Conservation (phyloP, 2,329 filamentous ascomycete species). For the Diplodia mutila region DNA sequence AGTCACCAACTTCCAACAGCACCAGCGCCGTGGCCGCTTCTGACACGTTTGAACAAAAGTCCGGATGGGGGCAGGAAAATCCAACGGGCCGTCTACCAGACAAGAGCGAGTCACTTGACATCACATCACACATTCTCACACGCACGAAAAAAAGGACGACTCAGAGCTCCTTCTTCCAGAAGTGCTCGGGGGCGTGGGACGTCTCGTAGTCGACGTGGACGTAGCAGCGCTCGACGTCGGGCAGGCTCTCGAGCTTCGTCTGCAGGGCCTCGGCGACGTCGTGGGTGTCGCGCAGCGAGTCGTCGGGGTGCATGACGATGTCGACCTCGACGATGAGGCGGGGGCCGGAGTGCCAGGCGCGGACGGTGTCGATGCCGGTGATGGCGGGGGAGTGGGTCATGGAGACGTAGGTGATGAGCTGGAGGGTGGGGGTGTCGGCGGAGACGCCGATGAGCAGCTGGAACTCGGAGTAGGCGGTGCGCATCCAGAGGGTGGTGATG, state of each 20-base stretch:
- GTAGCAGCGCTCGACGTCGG: conserved; percentile 90
- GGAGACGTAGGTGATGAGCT: conserved; percentile 88
- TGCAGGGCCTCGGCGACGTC: conserved; percentile 94
- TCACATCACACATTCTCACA: neutral
- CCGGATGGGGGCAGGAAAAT: too few species aligned
- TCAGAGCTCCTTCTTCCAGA: conserved; percentile 66
- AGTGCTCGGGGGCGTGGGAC: conserved; percentile 88
- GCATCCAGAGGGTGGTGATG: conserved; percentile 79
- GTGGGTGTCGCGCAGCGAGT: conserved; percentile 77
- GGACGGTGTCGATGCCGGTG: conserved; percentile 88
- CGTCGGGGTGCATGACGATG: conserved; percentile 83
- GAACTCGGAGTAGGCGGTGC: conserved; percentile 87
- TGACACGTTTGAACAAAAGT: too few species aligned
- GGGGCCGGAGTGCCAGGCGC: conserved; percentile 88
- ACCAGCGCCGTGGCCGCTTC: too few species aligned
- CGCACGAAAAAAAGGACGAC: neutral
- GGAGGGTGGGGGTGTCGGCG: conserved; percentile 81
- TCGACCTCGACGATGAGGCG: conserved; percentile 94
- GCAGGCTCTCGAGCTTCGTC: conserved; percentile 88
- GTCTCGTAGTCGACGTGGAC: conserved; percentile 98
- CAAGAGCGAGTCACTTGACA: too few species aligned
- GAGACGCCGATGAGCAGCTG: conserved; percentile 87
- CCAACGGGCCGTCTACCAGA: too few species aligned
- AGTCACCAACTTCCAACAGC: too few species aligned
- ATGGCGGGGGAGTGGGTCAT: conserved; percentile 87